A percentile compares a stretch with the other conserved stretches of the same genome.
Conservation (phyloP, 495 filamentous ascomycete genomes). For the Margaritispora aquatica region DNA sequence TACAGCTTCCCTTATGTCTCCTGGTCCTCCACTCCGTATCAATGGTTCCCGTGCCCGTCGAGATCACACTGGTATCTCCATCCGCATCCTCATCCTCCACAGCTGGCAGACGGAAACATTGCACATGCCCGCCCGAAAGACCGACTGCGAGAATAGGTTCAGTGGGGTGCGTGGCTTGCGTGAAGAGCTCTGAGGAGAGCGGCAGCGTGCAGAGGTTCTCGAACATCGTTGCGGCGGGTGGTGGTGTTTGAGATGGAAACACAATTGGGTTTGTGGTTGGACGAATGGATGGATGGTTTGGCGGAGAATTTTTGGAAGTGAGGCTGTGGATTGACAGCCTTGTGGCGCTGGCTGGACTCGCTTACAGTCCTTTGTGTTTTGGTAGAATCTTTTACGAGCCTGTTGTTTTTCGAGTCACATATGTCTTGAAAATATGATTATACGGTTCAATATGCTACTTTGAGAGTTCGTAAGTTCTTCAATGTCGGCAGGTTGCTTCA, state of each 20-base stretch:
- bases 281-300: too few species aligned
- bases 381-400: too few species aligned
- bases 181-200: constrained; percentile 79
- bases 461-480: too few species aligned
- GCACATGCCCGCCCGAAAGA: constrained; percentile 77
- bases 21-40: constrained; percentile 82
- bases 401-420: too few species aligned
- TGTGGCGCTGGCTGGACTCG: too few species aligned
- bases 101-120: constrained; percentile 71
- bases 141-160: constrained; percentile 82
- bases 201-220: constrained; percentile 88
- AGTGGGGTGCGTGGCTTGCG: constrained; percentile 78
- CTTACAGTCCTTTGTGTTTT: too few species aligned
- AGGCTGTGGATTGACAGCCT: too few species aligned
- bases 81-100: constrained; percentile 39
- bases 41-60: constrained; percentile 64
- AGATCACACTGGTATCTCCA: constrained; percentile 39
- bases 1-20: constrained; percentile 88
- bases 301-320: too few species aligned
- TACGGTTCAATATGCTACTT: too few species aligned
- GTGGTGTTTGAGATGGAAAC: neutral
- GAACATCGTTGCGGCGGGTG: constrained; percentile 13
- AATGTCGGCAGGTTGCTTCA: too few species aligned
- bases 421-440: too few species aligned
- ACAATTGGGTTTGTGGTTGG: too few species aligned